Conservation (phyloP, 108 stramenopile genomes). For the Cyclotella distinguenda region DNA sequence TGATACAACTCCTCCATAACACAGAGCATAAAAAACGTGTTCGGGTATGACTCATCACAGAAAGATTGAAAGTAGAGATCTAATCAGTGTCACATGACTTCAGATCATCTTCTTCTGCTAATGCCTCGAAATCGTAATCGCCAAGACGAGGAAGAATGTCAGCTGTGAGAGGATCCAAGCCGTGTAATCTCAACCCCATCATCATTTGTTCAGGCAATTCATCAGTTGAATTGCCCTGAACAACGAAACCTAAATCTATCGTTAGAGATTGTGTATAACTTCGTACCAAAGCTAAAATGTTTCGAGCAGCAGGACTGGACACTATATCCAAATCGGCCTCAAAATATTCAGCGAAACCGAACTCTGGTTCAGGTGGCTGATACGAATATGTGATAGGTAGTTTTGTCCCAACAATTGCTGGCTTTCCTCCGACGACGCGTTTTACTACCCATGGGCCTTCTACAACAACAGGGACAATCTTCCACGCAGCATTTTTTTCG, state of each 20-base stretch:
- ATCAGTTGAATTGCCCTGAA: slow-evolving; percentile 68
- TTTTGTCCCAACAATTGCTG: slow-evolving; percentile 81
- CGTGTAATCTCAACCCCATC: slow-evolving; percentile 75
- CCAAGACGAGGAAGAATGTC: slow-evolving; percentile 52
- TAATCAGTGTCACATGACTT: neutral
- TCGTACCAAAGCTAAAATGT: slow-evolving; percentile 73
- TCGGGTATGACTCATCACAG: too few relatives aligned
- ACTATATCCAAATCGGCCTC: slow-evolving; percentile 88
- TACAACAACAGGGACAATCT: slow-evolving; percentile 77
- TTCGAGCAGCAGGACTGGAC: slow-evolving; percentile 74
- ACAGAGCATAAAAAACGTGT: too few relatives aligned
- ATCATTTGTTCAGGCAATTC: slow-evolving; percentile 88
- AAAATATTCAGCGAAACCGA: slow-evolving; percentile 60
- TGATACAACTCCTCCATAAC: too few relatives aligned
- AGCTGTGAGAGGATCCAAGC: slow-evolving; percentile 81
- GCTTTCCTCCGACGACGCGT: slow-evolving; percentile 76
- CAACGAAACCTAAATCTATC: slow-evolving; percentile 81
- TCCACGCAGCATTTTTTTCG: slow-evolving; percentile 62
- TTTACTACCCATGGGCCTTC: slow-evolving; percentile 87
- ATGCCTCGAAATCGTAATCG: slow-evolving; percentile 6
- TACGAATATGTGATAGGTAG: slow-evolving; percentile 67
- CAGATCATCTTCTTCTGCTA: neutral
- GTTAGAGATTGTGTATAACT: slow-evolving; percentile 77
- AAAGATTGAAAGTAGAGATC: too few relatives aligned
- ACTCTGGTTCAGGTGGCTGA: slow-evolving; percentile 48